Percentiles rank a stretch among this genome's conserved stretches.
Evolutionary conservation across 495 filamentous ascomycete species (phyloP).

Genomic region (Penicillium coffeae): DNA sequence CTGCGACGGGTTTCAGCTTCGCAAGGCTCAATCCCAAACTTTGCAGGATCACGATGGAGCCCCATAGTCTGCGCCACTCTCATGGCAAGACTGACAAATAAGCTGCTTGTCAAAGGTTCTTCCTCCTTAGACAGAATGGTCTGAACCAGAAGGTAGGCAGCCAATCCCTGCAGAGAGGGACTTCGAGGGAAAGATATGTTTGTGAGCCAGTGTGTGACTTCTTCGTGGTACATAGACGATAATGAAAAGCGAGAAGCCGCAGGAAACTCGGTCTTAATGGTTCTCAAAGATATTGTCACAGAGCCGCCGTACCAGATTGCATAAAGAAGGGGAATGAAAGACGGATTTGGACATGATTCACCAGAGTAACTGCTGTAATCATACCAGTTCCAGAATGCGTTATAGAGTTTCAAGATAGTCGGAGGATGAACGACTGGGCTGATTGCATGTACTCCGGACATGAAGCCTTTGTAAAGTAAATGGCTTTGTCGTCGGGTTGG

Average conservation of each 20-base stretch:
- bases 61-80: slow-evolving; percentile 72
- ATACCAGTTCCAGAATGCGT: slow-evolving; percentile 49
- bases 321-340: slow-evolving; percentile 45
- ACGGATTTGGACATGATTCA: slow-evolving; percentile 37
- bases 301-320: slow-evolving; percentile 50
- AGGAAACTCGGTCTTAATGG: slow-evolving; percentile 44
- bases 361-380: slow-evolving; percentile 43
- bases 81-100: slow-evolving; percentile 53
- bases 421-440: slow-evolving; percentile 45
- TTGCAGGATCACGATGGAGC: slow-evolving; percentile 64
- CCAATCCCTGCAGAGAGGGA: slow-evolving; percentile 40
- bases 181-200: slow-evolving; percentile 46
- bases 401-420: slow-evolving; percentile 39
- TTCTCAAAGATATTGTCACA: slow-evolving; percentile 41
- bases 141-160: slow-evolving; percentile 44
- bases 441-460: slow-evolving; percentile 46
- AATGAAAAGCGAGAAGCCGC: slow-evolving; percentile 30
- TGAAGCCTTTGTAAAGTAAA: slow-evolving; percentile 45
- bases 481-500: slow-evolving; percentile 46
- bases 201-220: slow-evolving; percentile 40
- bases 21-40: slow-evolving; percentile 59
- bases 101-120: slow-evolving; percentile 45
- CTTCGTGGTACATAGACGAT: slow-evolving; percentile 39
- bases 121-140: slow-evolving; percentile 47
- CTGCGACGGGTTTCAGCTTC: slow-evolving; percentile 67